These are phyloP conservation scores for Ligustrum vulgare DNA, from an alignment of 257 asterid genomes.

Conservation along the genomic window DNA sequence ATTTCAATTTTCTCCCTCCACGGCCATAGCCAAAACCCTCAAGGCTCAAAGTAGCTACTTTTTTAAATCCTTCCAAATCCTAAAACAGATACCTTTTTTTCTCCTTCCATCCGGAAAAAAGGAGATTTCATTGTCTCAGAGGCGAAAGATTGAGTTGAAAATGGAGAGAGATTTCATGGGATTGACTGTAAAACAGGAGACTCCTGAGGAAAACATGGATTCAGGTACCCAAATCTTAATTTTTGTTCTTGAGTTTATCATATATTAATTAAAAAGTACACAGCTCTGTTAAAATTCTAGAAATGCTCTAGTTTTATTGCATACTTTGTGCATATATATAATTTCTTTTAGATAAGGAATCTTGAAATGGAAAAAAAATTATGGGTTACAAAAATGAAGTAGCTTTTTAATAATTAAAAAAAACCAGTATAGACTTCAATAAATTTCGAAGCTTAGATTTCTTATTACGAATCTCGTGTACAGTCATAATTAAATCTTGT, in stretches of 20 bases:
- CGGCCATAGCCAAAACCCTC: conserved; percentile 1
- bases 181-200: conserved; percentile 59
- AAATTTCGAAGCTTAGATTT: neutral
- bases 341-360: neutral
- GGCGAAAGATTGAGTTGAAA: neutral
- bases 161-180: conserved; percentile 89
- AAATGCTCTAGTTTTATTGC: neutral
- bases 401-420: neutral
- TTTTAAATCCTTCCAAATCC: neutral
- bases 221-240: conserved; percentile 39
- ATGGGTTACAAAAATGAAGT: neutral
- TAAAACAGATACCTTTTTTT: neutral
- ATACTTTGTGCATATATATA: neutral
- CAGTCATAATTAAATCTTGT: neutral
- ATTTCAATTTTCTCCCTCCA: conserved; percentile 20
- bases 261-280: neutral
- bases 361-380: neutral
- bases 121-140: neutral
- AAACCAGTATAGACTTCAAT: neutral
- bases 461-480: neutral
- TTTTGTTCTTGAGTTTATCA: conserved; percentile 9
- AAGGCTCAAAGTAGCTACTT: conserved; percentile 13
- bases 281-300: neutral
- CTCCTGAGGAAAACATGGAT: conserved; percentile 44
- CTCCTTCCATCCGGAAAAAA: neutral